These are phyloP conservation scores for Lentinula lateritia DNA, from an alignment of 768 basidiomycete species.

Conservation along the genomic window DNA sequence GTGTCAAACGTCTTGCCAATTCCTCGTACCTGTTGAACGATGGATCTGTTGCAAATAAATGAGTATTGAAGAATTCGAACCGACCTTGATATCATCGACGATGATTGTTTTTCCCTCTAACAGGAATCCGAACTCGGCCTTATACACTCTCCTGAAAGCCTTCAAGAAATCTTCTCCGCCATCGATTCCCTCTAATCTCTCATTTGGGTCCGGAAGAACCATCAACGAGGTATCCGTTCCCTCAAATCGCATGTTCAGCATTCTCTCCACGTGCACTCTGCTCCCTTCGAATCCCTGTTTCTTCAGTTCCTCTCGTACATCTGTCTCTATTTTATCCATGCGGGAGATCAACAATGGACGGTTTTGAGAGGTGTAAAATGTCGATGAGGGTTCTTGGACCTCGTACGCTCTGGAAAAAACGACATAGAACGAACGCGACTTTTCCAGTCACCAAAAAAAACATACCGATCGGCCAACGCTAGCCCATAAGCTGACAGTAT, in stretches of 20 bases:
- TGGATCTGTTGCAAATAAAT: not conserved
- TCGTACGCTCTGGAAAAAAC: slow-evolving; percentile 62
- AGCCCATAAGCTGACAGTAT: slow-evolving; percentile 92
- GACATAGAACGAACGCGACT: not conserved
- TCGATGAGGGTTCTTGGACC: slow-evolving; percentile 84
- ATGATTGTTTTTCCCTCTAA: slow-evolving; percentile 78
- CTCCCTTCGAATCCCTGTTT: slow-evolving; percentile 77
- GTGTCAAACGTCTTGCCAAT: slow-evolving; percentile 87
- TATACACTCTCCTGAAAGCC: slow-evolving; percentile 78
- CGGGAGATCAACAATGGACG: slow-evolving; percentile 50
- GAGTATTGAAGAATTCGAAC: not conserved
- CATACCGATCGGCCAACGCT: slow-evolving; percentile 74
- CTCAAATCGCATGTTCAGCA: slow-evolving; percentile 90
- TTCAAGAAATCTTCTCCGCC: slow-evolving; percentile 67
- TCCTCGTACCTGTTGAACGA: slow-evolving; percentile 59
- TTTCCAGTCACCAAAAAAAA: not conserved
- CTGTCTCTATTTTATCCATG: slow-evolving; percentile 59
- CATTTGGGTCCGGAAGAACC: slow-evolving; percentile 52
- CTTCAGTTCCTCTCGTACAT: slow-evolving; percentile 62
- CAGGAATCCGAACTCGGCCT: slow-evolving; percentile 87
- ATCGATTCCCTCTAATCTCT: slow-evolving; percentile 32
- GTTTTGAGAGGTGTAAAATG: slow-evolving; percentile 63
- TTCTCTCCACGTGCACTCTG: slow-evolving; percentile 70
- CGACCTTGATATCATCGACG: slow-evolving; percentile 87
- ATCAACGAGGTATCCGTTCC: slow-evolving; percentile 92